Conservation (phyloP, 768 basidiomycete species). For the Mycena albidolilacea region DNA sequence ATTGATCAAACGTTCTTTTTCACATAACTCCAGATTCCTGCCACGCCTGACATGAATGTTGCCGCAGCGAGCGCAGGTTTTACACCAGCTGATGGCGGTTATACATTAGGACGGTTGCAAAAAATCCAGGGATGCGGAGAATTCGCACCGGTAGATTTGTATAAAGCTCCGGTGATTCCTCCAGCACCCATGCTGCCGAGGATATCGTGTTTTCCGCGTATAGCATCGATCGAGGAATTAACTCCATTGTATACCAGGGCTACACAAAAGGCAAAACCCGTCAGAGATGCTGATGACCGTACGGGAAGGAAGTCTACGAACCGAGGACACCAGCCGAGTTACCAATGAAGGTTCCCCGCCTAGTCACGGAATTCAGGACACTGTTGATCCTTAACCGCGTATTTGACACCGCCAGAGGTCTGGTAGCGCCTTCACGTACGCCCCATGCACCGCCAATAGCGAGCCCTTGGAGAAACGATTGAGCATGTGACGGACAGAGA, state of each 20-base stretch:
- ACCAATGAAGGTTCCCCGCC: conserved; percentile 97
- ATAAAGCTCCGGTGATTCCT: conserved; percentile 90
- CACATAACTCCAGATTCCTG: conserved; percentile 95
- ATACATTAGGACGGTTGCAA: conserved; percentile 56
- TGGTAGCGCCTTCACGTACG: conserved; percentile 91
- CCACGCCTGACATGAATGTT: conserved; percentile 89
- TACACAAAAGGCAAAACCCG: conserved; percentile 61
- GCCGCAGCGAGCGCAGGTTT: conserved; percentile 92
- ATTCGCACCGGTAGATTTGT: conserved; percentile 92
- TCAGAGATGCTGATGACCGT: conserved; percentile 45
- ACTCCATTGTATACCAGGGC: conserved; percentile 96
- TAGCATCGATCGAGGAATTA: conserved; percentile 93
- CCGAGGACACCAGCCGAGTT: conserved; percentile 98
- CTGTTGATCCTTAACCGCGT: conserved; percentile 95
- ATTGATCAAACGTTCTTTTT: conserved; percentile 86
- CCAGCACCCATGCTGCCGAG: conserved; percentile 94
- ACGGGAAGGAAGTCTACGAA: conserved; percentile 64
- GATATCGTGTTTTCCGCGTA: conserved; percentile 93
- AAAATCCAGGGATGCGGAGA: conserved; percentile 48
- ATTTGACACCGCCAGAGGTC: conserved; percentile 90
- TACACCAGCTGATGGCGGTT: conserved; percentile 83
- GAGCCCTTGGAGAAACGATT: conserved; percentile 83
- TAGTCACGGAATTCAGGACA: conserved; percentile 94
- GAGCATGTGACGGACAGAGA: conserved; percentile 83
- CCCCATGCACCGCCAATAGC: conserved; percentile 97